phyloP scores from a whole-genome alignment of 768 basidiomycete genomes.

The Kockovaella imperatae region DNA sequence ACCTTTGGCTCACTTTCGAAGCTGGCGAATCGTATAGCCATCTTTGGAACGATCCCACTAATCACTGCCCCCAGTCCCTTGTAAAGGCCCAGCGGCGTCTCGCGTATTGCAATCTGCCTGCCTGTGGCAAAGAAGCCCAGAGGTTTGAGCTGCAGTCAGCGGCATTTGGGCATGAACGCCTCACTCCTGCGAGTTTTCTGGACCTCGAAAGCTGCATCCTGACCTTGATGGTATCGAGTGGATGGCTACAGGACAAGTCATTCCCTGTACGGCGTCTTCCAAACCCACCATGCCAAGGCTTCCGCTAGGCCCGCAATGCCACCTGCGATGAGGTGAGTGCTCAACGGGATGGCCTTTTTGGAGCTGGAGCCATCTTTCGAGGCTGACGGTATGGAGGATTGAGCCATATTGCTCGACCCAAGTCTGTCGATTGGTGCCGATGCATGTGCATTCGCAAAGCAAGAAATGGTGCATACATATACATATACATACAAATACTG shows the following conservation, averaged over 20 bases:
- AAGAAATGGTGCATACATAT: no score
- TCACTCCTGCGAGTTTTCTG: conserved; percentile 68
- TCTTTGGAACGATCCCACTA: conserved; percentile 96
- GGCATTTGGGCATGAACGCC: conserved; percentile 42
- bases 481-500: no score
- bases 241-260: conserved; percentile 68
- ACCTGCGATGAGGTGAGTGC: conserved; percentile 78
- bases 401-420: no score
- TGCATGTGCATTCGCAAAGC: no score
- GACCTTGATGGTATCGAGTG: conserved; percentile 97
- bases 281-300: conserved; percentile 55
- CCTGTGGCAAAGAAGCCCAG: conserved; percentile 91
- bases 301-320: conserved; percentile 90
- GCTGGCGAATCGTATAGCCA: conserved; percentile 97
- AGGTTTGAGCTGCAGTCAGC: conserved; percentile 63
- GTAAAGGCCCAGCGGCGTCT: conserved; percentile 92
- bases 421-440: no score
- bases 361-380: no score
- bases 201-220: conserved; percentile 97
- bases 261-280: conserved; percentile 6
- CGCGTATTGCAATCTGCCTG: conserved; percentile 71
- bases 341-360: conserved; percentile 47
- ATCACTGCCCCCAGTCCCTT: conserved; percentile 96
- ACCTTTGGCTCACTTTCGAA: conserved; percentile 61
- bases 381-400: no score